Evolutionary conservation across 140 eudicot genomes (phyloP).

Genomic region (Cichorium intybus): DNA sequence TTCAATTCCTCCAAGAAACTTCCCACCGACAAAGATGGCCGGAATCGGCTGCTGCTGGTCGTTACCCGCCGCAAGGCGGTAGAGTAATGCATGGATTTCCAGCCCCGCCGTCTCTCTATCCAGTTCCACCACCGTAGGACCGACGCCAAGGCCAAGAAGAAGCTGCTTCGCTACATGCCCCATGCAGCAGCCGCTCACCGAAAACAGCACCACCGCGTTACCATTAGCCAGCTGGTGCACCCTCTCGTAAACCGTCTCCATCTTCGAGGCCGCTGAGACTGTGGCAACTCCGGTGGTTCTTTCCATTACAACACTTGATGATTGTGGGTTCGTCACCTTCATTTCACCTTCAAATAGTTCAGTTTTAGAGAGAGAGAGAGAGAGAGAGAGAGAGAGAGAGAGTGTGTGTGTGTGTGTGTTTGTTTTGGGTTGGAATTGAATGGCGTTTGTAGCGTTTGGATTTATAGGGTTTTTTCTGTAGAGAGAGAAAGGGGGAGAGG

Average conservation of each 20-base stretch:
- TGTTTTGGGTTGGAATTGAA: background rate
- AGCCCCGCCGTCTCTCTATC: constrained; percentile 45
- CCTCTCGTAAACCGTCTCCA: constrained; percentile 50
- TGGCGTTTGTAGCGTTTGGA: constrained; percentile 12
- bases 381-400: background rate
- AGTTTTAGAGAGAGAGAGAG: background rate
- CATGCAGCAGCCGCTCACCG: constrained; percentile 70
- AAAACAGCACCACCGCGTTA: constrained; percentile 78
- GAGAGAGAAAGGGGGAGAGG: background rate
- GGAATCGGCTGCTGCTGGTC: constrained; percentile 52
- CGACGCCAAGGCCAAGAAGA: constrained; percentile 73
- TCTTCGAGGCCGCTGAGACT: constrained; percentile 4
- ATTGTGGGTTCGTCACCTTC: constrained; percentile 36
- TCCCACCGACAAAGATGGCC: constrained; percentile 83
- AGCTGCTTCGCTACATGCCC: constrained; percentile 83
- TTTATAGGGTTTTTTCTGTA: constrained; percentile 15
- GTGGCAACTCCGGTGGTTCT: constrained; percentile 22
- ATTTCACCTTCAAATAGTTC: constrained; percentile 6
- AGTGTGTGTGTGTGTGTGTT: background rate
- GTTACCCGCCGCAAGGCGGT: constrained; percentile 41
- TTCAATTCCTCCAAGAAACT: constrained; percentile 82
- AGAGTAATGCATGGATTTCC: constrained; percentile 55
- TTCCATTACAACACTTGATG: constrained; percentile 32
- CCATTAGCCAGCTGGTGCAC: constrained; percentile 44
- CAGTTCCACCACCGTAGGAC: constrained; percentile 59